Evolutionary conservation across 352 stramenopile genomes (phyloP).

Genomic region (Pythium scleroteichum): DNA sequence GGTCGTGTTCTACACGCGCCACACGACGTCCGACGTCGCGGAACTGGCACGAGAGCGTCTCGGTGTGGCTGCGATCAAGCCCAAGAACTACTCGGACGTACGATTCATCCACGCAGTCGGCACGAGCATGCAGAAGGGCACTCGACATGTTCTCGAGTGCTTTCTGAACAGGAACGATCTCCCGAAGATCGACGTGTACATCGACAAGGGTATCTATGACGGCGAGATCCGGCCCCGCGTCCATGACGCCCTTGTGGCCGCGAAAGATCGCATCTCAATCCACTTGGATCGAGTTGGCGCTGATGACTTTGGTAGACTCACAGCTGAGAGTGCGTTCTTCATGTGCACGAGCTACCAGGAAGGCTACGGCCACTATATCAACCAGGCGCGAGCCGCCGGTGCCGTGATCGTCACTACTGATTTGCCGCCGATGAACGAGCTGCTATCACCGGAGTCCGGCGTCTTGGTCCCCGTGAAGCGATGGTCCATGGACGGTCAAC

Average conservation of each 20-base stretch:
- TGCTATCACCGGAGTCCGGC: conserved; percentile 42
- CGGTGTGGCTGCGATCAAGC: conserved; percentile 4
- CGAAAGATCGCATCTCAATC: conserved; percentile 37
- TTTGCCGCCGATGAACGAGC: conserved; percentile 58
- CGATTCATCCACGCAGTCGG: conserved; percentile 53
- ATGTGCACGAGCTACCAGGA: conserved; percentile 60
- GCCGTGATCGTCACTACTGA: conserved; percentile 50
- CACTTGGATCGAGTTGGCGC: conserved; percentile 37
- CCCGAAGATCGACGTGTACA: conserved; percentile 52
- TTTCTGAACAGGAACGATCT: conserved; percentile 46
- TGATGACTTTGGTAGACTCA: conserved; percentile 49
- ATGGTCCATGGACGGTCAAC: conserved; percentile 38
- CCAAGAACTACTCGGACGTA: conserved; percentile 46
- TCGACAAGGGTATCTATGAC: conserved; percentile 43
- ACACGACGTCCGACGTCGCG: conserved; percentile 58
- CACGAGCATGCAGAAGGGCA: conserved; percentile 58
- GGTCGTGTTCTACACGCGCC: conserved; percentile 52
- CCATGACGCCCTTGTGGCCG: conserved; percentile 12
- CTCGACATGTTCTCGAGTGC: conserved; percentile 44
- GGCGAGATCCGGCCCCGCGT: conserved; percentile 28
- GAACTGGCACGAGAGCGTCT: conserved; percentile 36
- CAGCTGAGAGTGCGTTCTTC: conserved; percentile 52
- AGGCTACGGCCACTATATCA: conserved; percentile 68
- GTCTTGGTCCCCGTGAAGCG: conserved; percentile 44
- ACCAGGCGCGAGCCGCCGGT: conserved; percentile 46